Conservation (phyloP, 1,284 basidiomycete species). For the Ustilago loliicola region DNA sequence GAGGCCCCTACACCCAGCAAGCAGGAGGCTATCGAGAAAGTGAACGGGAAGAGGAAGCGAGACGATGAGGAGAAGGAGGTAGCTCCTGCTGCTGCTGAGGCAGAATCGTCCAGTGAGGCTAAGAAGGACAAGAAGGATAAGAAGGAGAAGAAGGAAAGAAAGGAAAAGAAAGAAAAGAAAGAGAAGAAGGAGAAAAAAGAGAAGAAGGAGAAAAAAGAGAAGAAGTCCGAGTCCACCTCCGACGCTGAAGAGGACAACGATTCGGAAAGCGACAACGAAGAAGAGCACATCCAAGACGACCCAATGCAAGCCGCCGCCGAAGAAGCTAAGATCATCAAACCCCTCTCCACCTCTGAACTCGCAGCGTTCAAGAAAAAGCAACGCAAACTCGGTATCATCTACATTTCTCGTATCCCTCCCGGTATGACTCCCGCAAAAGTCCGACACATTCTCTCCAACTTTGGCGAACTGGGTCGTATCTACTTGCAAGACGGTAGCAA, state of each 20-base stretch:
- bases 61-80: constrained; percentile 16
- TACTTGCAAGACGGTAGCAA: constrained; percentile 64
- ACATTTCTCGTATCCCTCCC: constrained; percentile 96
- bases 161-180: constrained; percentile 35
- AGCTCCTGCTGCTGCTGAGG: background rate
- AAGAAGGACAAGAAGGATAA: constrained; percentile 54
- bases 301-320: constrained; percentile 37
- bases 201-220: constrained; percentile 68
- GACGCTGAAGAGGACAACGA: constrained; percentile 8
- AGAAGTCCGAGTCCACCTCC: constrained; percentile 1
- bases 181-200: constrained; percentile 35
- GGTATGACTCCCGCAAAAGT: constrained; percentile 98
- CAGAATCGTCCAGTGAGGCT: constrained; percentile 12
- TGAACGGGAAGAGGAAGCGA: constrained; percentile 39
- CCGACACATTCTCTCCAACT: constrained; percentile 76
- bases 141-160: constrained; percentile 69
- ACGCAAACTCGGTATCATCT: constrained; percentile 79
- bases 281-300: constrained; percentile 51
- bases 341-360: constrained; percentile 55
- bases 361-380: constrained; percentile 64
- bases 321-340: constrained; percentile 52
- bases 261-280: constrained; percentile 15
- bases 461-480: constrained; percentile 67
- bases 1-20: constrained; percentile 13
- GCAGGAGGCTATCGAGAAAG: constrained; percentile 16